Percentiles rank a stretch among this genome's conserved stretches.
phyloP scores from a whole-genome alignment of 352 stramenopile species.

The Phytophthora idaei region DNA sequence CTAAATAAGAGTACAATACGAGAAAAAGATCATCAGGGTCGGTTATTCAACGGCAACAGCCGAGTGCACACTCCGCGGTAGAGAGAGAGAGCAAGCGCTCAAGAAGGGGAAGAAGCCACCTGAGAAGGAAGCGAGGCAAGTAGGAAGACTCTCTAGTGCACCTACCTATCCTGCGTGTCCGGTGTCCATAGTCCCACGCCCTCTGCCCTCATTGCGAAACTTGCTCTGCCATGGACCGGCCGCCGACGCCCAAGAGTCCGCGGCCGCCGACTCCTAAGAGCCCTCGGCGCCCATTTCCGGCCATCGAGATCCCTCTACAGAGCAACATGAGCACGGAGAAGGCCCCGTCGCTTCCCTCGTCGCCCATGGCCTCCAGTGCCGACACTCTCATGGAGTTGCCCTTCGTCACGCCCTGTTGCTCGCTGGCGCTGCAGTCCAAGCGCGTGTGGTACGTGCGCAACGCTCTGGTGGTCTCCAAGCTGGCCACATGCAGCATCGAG shows the following conservation, averaged over 20 bases:
- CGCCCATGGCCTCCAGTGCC: conserved; percentile 44
- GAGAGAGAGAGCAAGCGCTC: conserved; percentile 31
- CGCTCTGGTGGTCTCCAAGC: conserved; percentile 67
- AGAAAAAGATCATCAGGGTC: conserved; percentile 33
- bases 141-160: neutral
- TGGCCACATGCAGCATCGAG: conserved; percentile 51
- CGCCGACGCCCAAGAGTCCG: conserved; percentile 15
- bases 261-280: conserved; percentile 17
- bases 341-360: conserved; percentile 61
- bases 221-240: conserved; percentile 17
- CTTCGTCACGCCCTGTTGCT: conserved; percentile 59
- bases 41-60: conserved; percentile 31
- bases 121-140: conserved; percentile 18
- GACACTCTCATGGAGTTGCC: conserved; percentile 62
- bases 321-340: conserved; percentile 58
- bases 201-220: conserved; percentile 22
- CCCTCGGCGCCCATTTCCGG: conserved; percentile 17
- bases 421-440: conserved; percentile 74
- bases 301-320: conserved; percentile 49
- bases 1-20: conserved; percentile 3
- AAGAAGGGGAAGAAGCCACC: conserved; percentile 18
- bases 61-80: conserved; percentile 18
- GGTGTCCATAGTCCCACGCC: conserved; percentile 3
- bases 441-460: conserved; percentile 71
- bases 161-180: conserved; percentile 2